Evolutionary conservation across 2,329 filamentous ascomycete species (phyloP).

Genomic region (Lasiodiplodia sp.): DNA sequence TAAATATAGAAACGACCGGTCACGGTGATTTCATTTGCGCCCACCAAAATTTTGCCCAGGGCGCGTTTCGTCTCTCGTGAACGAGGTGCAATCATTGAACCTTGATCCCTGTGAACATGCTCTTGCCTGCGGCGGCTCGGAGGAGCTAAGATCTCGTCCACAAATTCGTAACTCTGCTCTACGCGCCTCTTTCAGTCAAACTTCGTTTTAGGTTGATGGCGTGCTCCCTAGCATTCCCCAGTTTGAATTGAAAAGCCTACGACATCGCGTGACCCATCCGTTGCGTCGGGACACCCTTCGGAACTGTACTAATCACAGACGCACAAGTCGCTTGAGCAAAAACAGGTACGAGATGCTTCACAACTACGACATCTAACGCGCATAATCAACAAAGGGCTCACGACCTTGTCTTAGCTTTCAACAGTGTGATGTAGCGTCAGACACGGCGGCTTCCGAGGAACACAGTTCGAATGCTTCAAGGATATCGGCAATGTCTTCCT

Average conservation of each 20-base stretch:
- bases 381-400: background rate
- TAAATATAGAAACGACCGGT: constrained; percentile 15
- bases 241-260: background rate
- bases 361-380: background rate
- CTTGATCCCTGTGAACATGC: background rate
- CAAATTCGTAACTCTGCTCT: background rate
- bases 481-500: constrained; percentile 20
- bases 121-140: background rate
- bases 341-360: background rate
- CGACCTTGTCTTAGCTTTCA: constrained; percentile 1
- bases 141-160: background rate
- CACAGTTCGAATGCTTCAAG: background rate
- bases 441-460: background rate
- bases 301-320: background rate
- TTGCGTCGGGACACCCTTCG: background rate
- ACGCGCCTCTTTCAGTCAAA: background rate
- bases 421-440: background rate
- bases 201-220: constrained; percentile 23
- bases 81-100: background rate
- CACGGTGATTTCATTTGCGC: background rate
- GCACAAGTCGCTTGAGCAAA: background rate
- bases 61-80: constrained; percentile 7
- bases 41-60: background rate
- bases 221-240: background rate
- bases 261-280: background rate